A percentile compares a stretch with the other conserved stretches of the same genome.
Evolutionary conservation across 192 early-diverging fungal species (phyloP).

Genomic region (Umbelopsis ramanniana): DNA sequence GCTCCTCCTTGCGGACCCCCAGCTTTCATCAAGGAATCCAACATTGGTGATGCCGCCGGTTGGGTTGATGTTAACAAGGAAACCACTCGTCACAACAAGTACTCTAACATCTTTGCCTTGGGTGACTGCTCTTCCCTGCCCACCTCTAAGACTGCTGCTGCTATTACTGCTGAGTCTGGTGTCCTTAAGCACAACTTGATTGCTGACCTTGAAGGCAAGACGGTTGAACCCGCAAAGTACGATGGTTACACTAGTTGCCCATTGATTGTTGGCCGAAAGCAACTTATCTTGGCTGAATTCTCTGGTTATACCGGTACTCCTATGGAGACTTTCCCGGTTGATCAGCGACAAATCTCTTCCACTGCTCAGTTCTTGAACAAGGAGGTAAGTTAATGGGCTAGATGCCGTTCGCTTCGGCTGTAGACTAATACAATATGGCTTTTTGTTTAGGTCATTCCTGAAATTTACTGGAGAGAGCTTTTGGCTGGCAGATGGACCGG

Average conservation of each 20-base stretch:
- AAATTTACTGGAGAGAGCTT: slow-evolving; percentile 82
- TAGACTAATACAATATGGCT: not conserved
- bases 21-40: slow-evolving; percentile 73
- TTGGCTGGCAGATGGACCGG: slow-evolving; percentile 82
- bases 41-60: slow-evolving; percentile 75
- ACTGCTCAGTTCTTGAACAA: slow-evolving; percentile 76
- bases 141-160: slow-evolving; percentile 90
- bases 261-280: slow-evolving; percentile 78
- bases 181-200: slow-evolving; percentile 80
- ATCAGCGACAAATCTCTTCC: slow-evolving; percentile 76
- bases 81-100: slow-evolving; percentile 81
- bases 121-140: slow-evolving; percentile 86
- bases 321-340: slow-evolving; percentile 82
- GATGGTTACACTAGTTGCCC: slow-evolving; percentile 88
- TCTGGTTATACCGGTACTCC: slow-evolving; percentile 74
- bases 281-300: slow-evolving; percentile 88
- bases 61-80: slow-evolving; percentile 83
- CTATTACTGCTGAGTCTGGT: slow-evolving; percentile 80
- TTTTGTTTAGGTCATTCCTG: slow-evolving; percentile 61
- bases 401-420: too few relatives aligned
- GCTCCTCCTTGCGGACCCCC: slow-evolving; percentile 84
- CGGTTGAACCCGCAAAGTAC: slow-evolving; percentile 60
- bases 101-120: slow-evolving; percentile 76
- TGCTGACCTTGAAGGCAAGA: slow-evolving; percentile 56
- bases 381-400: slow-evolving; percentile 48